Conservation (phyloP, 495 filamentous ascomycete species). For the Symbiotaphrina buchneri region DNA sequence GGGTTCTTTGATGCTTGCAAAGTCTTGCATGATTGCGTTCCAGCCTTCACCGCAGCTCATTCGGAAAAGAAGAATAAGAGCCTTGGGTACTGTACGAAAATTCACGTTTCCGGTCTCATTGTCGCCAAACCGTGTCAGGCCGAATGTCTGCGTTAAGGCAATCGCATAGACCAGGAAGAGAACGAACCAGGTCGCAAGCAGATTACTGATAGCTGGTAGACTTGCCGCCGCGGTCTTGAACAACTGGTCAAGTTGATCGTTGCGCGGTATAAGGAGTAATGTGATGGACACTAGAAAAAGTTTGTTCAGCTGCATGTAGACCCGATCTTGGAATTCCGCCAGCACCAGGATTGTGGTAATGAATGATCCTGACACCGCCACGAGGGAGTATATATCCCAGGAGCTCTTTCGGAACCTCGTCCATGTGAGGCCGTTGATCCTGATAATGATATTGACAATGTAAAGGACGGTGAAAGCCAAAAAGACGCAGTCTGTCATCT, state of each 20-base stretch:
- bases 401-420: slow-evolving; percentile 77
- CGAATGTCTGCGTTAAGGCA: slow-evolving; percentile 89
- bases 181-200: slow-evolving; percentile 91
- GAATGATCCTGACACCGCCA: slow-evolving; percentile 69
- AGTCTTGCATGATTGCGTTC: slow-evolving; percentile 96
- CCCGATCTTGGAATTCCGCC: slow-evolving; percentile 25
- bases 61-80: slow-evolving; percentile 80
- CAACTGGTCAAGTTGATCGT: slow-evolving; percentile 92
- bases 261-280: slow-evolving; percentile 81
- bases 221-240: slow-evolving; percentile 99
- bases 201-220: slow-evolving; percentile 72
- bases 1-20: slow-evolving; percentile 52
- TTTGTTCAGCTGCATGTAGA: slow-evolving; percentile 67
- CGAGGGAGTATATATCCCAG: slow-evolving; percentile 81
- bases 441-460: slow-evolving; percentile 62
- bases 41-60: slow-evolving; percentile 87
- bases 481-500: slow-evolving; percentile 39
- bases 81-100: slow-evolving; percentile 79
- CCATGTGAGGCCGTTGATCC: slow-evolving; percentile 80
- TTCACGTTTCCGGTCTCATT: slow-evolving; percentile 68
- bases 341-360: slow-evolving; percentile 51
- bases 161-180: slow-evolving; percentile 94
- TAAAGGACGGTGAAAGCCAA: slow-evolving; percentile 71
- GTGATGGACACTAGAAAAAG: slow-evolving; percentile 81
- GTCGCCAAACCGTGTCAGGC: slow-evolving; percentile 66